Percentiles rank a stretch among this genome's conserved stretches.
phyloP scores from a whole-genome alignment of 441 rosid genomes.

The Theobroma grandiflorum region DNA sequence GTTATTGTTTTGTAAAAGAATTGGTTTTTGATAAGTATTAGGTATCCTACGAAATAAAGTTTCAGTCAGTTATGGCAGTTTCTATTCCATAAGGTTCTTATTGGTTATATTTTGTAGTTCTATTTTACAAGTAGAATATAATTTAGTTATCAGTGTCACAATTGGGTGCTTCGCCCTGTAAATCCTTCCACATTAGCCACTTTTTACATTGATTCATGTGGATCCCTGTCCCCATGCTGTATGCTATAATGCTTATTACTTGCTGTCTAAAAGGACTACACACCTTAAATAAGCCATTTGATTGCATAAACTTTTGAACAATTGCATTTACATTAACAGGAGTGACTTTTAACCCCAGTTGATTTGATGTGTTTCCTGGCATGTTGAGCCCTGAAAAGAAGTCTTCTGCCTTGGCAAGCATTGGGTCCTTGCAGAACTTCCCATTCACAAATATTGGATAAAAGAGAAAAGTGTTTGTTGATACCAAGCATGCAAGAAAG shows the following conservation, averaged over 20 bases:
- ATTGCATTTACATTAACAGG: not conserved
- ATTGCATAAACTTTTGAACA: too few species aligned
- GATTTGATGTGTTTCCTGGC: constrained; percentile 29
- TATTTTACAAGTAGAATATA: not conserved
- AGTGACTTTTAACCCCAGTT: constrained; percentile 32
- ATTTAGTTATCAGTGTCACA: too few species aligned
- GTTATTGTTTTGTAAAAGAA: not conserved
- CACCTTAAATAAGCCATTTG: too few species aligned
- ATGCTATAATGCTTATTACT: too few species aligned
- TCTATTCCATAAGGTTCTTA: not conserved
- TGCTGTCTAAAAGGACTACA: too few species aligned
- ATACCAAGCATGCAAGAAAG: not conserved
- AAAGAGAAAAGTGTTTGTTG: not conserved
- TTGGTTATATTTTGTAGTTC: not conserved
- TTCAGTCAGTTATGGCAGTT: not conserved
- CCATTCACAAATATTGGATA: not conserved
- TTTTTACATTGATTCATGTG: too few species aligned
- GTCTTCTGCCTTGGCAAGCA: constrained; percentile 26
- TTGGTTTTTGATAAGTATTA: not conserved
- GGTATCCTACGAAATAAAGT: not conserved
- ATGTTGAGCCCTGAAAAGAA: constrained; percentile 35
- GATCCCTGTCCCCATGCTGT: too few species aligned
- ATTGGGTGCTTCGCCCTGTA: too few species aligned
- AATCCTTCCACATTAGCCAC: too few species aligned
- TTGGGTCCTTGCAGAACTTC: constrained; percentile 33